Evolutionary conservation across 805 yeast species (phyloP).

Genomic region (Candida tammaniensis): DNA sequence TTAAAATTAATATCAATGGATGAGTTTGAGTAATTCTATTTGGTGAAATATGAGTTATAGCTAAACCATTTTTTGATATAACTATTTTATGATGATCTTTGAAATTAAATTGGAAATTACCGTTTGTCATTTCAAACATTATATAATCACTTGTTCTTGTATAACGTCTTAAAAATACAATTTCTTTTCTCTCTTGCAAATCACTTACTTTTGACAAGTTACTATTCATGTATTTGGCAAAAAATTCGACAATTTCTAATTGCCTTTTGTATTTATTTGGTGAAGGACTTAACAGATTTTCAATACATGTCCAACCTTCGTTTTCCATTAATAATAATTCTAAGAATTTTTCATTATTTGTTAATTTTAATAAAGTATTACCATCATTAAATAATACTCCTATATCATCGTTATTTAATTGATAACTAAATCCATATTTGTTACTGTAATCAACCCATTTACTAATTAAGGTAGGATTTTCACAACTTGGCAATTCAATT

Average conservation of each 20-base stretch:
- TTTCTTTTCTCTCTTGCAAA: slow-evolving; percentile 58
- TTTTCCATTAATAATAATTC: slow-evolving; percentile 47
- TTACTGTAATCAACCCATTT: slow-evolving; percentile 99
- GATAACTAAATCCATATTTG: slow-evolving; percentile 93
- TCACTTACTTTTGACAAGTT: slow-evolving; percentile 80
- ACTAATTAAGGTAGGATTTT: slow-evolving; percentile 71
- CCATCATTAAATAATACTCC: slow-evolving; percentile 90
- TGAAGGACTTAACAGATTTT: slow-evolving; percentile 41
- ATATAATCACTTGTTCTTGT: slow-evolving; percentile 76
- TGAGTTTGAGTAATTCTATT: slow-evolving; percentile 67
- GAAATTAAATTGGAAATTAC: slow-evolving; percentile 91
- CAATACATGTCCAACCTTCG: slow-evolving; percentile 48
- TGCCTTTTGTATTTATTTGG: slow-evolving; percentile 58
- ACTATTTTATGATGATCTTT: slow-evolving; percentile 91
- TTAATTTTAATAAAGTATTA: slow-evolving; percentile 71
- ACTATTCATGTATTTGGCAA: slow-evolving; percentile 88
- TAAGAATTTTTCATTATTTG: slow-evolving; percentile 63
- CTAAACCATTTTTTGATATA: slow-evolving; percentile 70
- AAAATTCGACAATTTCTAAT: slow-evolving; percentile 82
- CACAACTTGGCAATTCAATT: slow-evolving; percentile 40
- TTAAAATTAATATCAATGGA: slow-evolving; percentile 45
- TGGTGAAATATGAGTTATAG: slow-evolving; percentile 80
- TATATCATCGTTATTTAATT: slow-evolving; percentile 81
- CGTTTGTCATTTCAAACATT: slow-evolving; percentile 91
- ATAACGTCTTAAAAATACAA: slow-evolving; percentile 77